Conservation (phyloP, 2,329 filamentous ascomycete species). For the Curvularia lunata region DNA sequence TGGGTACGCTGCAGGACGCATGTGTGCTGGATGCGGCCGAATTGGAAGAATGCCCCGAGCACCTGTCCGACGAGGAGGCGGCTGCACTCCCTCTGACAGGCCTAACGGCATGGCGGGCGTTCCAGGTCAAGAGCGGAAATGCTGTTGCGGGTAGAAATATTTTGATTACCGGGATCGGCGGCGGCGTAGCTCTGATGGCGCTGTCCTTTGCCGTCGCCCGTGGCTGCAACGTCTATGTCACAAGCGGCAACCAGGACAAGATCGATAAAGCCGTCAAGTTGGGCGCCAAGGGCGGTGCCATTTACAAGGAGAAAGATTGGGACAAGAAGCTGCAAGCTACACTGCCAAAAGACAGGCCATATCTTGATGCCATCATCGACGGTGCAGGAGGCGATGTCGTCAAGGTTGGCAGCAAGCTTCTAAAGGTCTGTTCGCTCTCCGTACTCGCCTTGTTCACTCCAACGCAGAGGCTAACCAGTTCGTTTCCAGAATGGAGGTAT, state of each 20-base stretch:
- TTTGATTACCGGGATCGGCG: constrained; percentile 88
- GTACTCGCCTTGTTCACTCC: not conserved
- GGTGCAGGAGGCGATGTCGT: constrained; percentile 88
- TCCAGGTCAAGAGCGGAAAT: constrained; percentile 77
- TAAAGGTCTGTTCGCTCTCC: constrained; percentile 60
- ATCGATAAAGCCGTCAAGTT: constrained; percentile 72
- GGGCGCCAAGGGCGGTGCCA: constrained; percentile 82
- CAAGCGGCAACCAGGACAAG: constrained; percentile 75
- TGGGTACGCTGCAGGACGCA: constrained; percentile 78
- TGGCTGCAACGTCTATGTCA: constrained; percentile 82
- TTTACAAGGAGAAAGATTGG: constrained; percentile 80
- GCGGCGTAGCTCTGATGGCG: constrained; percentile 84
- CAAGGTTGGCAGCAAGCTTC: constrained; percentile 67
- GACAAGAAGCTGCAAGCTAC: constrained; percentile 72
- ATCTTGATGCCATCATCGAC: constrained; percentile 84
- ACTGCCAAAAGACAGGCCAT: constrained; percentile 70
- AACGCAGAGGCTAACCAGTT: not conserved
- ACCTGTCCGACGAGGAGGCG: constrained; percentile 75
- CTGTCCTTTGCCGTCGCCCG: constrained; percentile 77
- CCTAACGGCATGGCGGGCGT: constrained; percentile 84
- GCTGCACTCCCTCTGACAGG: constrained; percentile 86
- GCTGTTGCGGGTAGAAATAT: constrained; percentile 72
- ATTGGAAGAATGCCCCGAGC: constrained; percentile 75
- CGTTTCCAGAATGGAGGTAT: constrained; percentile 69
- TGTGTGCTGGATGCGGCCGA: constrained; percentile 72